Evolutionary conservation across 495 filamentous ascomycete genomes (phyloP).

Genomic region (Letharia columbiana): DNA sequence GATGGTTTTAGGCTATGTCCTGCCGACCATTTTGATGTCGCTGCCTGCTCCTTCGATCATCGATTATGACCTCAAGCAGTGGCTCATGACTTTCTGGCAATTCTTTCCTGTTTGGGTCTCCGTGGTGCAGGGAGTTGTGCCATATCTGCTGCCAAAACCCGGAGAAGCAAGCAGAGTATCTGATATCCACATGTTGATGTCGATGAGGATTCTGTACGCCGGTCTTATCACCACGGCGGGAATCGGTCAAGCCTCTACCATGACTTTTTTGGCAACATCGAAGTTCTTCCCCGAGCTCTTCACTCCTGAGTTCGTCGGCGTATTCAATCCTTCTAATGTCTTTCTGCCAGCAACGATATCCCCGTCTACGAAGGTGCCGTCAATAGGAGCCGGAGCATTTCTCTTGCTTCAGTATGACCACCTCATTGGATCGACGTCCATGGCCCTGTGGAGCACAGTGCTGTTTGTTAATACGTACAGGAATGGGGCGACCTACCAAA

Average conservation of each 20-base stretch:
- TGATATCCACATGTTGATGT: constrained; percentile 29
- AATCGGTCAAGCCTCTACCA: constrained; percentile 41
- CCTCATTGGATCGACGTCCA: constrained; percentile 41
- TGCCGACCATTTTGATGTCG: constrained; percentile 45
- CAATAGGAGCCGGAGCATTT: constrained; percentile 42
- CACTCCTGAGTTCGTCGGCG: constrained; percentile 24
- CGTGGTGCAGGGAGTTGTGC: constrained; percentile 31
- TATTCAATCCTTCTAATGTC: constrained; percentile 34
- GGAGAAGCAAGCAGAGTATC: constrained; percentile 22
- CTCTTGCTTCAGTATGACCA: constrained; percentile 53
- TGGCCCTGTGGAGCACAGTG: constrained; percentile 48
- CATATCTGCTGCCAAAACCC: constrained; percentile 30
- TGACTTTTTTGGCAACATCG: constrained; percentile 38
- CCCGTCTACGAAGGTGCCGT: constrained; percentile 28
- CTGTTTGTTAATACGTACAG: constrained; percentile 36
- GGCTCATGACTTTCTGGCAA: constrained; percentile 52
- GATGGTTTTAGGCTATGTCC: constrained; percentile 41
- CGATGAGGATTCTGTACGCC: constrained; percentile 46
- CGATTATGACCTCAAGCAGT: constrained; percentile 44
- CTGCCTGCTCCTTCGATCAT: constrained; percentile 41
- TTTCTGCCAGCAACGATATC: constrained; percentile 40
- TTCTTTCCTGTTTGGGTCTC: constrained; percentile 43
- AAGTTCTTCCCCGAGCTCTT: constrained; percentile 35
- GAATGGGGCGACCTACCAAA: constrained; percentile 30
- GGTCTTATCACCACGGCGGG: constrained; percentile 42